Base-by-base conservation (phyloP, 108 stramenopile genomes). In the Fragilaria crotonensis region DNA sequence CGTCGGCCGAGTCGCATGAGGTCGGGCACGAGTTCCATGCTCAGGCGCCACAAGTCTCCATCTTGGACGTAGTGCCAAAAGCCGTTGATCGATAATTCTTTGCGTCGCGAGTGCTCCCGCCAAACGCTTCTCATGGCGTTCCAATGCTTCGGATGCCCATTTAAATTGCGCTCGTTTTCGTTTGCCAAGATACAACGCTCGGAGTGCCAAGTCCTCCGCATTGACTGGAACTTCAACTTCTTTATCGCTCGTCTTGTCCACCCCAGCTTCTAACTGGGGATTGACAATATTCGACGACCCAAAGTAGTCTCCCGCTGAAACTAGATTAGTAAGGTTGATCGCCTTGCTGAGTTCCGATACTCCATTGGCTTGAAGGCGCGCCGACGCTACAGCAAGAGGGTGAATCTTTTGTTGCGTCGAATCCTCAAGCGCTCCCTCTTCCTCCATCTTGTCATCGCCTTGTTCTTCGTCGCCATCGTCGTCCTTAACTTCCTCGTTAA, bases 41-140 rank as follows among this genome's bases (percentile, higher is more conserved):
- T 92, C 86, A 23, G 90, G 90, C 22, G 86, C 90, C 29, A 80
- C 86, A 27, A 92, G 59, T 53, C 80, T 60, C 90, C 90, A 92
- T 48, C 79, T 70, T 30, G 48, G 36, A 5, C 90, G 84, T 48
- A 92, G 67, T 49, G 72, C 50, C 48, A 70, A 65, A 41, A 83
- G 45, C 28, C 90, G 60, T n/a, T 59, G 48, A 64, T 88, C 84
- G 7, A 85, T 53, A 5, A 84, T 67, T 1, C 58, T 54, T 44
- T 83, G 78, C 33, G 75, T 82, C 25, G 65, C 45, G 14, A 84
- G 46, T 21, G 80, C 70, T n/a, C 63, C 71, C 21, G 62, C 48
- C 46, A 92, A 58, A 21, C 84, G 74, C 25, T 66, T 49, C 27
- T 67, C 45, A 54, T 87, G 86, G 20, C 78, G 67, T 44, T 67